Evolutionary conservation across 2,329 filamentous ascomycete genomes (phyloP).

Genomic region (Ophiobolus disseminans): DNA sequence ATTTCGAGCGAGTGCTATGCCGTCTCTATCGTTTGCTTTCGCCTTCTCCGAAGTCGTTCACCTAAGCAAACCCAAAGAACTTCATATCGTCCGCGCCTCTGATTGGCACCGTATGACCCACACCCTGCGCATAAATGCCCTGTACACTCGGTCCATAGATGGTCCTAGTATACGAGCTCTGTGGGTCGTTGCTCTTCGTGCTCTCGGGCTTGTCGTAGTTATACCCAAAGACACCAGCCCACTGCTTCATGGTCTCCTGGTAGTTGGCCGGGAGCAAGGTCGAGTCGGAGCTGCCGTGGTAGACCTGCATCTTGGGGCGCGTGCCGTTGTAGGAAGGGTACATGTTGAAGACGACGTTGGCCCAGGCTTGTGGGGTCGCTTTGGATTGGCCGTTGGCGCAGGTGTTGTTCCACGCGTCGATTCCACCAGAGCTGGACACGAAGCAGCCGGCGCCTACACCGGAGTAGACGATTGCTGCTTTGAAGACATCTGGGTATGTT

Average conservation of each 20-base stretch:
- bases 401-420: slow-evolving; percentile 59
- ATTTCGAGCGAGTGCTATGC: too few relatives aligned
- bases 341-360: slow-evolving; percentile 56
- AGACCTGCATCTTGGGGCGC: slow-evolving; percentile 64
- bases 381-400: slow-evolving; percentile 60
- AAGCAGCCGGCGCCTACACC: slow-evolving; percentile 65
- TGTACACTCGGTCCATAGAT: slow-evolving; percentile 40
- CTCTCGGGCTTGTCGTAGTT: slow-evolving; percentile 41
- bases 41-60: not conserved
- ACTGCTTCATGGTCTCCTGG: slow-evolving; percentile 57
- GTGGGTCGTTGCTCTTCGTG: slow-evolving; percentile 37
- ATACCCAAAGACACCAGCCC: slow-evolving; percentile 43
- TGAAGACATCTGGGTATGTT: slow-evolving; percentile 63
- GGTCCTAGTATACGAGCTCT: slow-evolving; percentile 41
- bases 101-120: slow-evolving; percentile 46
- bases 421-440: slow-evolving; percentile 50
- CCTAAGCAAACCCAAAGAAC: slow-evolving; percentile 39
- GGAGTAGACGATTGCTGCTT: slow-evolving; percentile 59
- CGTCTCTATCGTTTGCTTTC: not conserved
- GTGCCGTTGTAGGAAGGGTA: slow-evolving; percentile 59
- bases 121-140: slow-evolving; percentile 44
- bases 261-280: slow-evolving; percentile 63
- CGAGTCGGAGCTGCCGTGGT: slow-evolving; percentile 62
- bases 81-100: slow-evolving; percentile 45
- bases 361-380: slow-evolving; percentile 58